Base-by-base conservation (phyloP, 192 early-diverging fungal species). In the Coemansia sp. region DNA sequence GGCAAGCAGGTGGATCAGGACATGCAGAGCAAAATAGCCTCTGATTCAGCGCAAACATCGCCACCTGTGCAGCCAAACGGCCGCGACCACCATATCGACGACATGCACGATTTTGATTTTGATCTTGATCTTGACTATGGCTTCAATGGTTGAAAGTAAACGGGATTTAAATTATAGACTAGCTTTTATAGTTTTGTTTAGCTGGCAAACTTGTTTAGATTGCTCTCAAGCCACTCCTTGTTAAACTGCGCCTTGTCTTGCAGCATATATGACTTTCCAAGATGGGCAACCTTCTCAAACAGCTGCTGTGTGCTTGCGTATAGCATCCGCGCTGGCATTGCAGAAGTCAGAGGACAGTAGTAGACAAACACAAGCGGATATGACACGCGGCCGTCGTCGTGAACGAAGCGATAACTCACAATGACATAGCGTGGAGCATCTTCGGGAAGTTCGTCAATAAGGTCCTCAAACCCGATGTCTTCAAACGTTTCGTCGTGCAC, bases 351-450 rank as follows among this genome's bases (percentile, higher is more conserved):
- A 4, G 89, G 90, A 16, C 83, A 84, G 71, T 90, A 90, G 63
- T 88, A 89, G 16, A 92, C 72, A 59, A 91, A 89, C 5, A 92
- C 84, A 23, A 95, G 76, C 0, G 94, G 94, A 45, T 87, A 94
- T 9, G 87, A 89, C 16, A 87, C 75, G 7, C 93, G 86, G 15
- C 91, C 92, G 68, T 80, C 77, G 0, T 89, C 60, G 44, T 73
- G 73, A 34, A 11, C 64, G 38, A 63, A 53, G 20, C 46, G 55
- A 39, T 69, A 66, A 45, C 72, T 70, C 7, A 83, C 44, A 35
- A 80, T 59, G 8, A 80, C 36, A 33, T 89, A 92, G 12, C 89
- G 84, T 34, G 91, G 91, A 10, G 78, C 65, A 34, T 86, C 87
- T 30, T 90, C 89, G 5, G 91, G 91, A 8, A 92, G 79, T 43